Conservation (phyloP, 345 rosid genomes). For the Eucalyptus melliodora region DNA sequence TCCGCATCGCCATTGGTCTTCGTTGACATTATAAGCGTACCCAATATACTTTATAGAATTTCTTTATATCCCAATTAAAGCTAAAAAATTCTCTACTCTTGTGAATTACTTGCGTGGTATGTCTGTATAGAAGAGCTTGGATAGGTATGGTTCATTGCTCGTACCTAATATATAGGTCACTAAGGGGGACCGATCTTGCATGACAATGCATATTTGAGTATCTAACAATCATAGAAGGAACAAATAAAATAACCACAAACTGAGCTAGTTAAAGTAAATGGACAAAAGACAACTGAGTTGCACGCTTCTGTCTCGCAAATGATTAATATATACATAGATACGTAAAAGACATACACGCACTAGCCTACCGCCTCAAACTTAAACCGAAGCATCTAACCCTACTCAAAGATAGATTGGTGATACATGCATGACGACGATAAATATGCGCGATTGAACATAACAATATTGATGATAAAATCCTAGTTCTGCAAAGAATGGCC, state of each 20-base stretch:
- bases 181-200: neutral
- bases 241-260: neutral
- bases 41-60: neutral
- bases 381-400: neutral
- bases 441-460: neutral
- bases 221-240: neutral
- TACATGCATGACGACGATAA: neutral
- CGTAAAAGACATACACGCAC: neutral
- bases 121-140: neutral
- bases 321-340: neutral
- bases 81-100: neutral
- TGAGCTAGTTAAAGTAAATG: neutral
- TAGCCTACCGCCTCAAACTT: neutral
- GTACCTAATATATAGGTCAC: neutral
- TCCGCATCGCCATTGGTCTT: neutral
- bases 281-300: neutral
- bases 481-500: neutral
- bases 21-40: neutral
- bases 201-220: neutral
- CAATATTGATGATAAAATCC: neutral
- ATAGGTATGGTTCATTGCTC: neutral
- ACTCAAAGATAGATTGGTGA: neutral
- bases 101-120: neutral
- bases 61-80: neutral
- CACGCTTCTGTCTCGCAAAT: neutral